Conservation (phyloP, 306 rosid genomes). For the Medicago ruthenica region DNA sequence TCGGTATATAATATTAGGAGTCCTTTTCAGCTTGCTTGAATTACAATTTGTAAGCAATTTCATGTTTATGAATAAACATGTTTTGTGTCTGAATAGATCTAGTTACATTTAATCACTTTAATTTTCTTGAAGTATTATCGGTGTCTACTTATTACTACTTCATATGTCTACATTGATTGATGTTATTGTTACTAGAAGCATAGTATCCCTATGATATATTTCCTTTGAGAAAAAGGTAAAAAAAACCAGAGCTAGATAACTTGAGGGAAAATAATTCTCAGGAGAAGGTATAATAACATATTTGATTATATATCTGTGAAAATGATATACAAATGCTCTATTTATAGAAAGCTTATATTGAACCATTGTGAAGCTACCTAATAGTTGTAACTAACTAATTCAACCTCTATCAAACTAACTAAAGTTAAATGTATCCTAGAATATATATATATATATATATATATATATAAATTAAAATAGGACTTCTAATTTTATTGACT, state of each 20-base stretch:
- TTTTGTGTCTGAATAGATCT: too few relatives aligned
- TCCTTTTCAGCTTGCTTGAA: slow-evolving; percentile 36
- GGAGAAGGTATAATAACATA: not conserved
- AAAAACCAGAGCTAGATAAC: too few relatives aligned
- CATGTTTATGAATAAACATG: not conserved
- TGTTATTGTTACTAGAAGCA: too few relatives aligned
- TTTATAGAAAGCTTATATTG: not conserved
- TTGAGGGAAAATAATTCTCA: not conserved
- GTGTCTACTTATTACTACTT: too few relatives aligned
- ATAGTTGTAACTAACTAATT: not conserved
- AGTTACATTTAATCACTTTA: too few relatives aligned
- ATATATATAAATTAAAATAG: not conserved
- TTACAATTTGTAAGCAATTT: slow-evolving; percentile 29
- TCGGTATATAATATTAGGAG: slow-evolving; percentile 16
- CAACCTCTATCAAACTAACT: not conserved
- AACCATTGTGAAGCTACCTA: not conserved
- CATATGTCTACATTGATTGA: too few relatives aligned
- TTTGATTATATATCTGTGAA: not conserved
- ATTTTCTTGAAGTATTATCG: too few relatives aligned
- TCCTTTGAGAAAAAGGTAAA: too few relatives aligned
- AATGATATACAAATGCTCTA: not conserved
- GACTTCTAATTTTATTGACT: not conserved
- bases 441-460: too few relatives aligned
- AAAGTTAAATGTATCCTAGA: not conserved
- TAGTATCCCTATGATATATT: too few relatives aligned